Conservation (phyloP, 768 basidiomycete species). For the Coprinellus aureogranulatus region DNA sequence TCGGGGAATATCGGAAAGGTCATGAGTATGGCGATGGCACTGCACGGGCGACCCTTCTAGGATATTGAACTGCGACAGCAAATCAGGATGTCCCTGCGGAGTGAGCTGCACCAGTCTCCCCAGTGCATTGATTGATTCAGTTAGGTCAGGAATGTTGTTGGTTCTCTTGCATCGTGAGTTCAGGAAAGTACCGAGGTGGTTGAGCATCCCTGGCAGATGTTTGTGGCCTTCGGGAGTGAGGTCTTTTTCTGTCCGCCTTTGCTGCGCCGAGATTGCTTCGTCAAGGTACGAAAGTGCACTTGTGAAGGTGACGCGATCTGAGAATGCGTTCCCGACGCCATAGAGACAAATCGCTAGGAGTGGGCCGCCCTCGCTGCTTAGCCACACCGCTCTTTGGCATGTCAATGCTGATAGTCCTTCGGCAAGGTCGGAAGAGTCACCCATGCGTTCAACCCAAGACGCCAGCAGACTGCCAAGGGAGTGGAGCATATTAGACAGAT, state of each 20-base stretch:
- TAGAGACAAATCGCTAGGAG: background rate
- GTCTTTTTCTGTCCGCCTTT: background rate
- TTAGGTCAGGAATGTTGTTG: too few species aligned
- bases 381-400: background rate
- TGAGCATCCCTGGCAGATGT: background rate
- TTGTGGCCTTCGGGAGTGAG: background rate
- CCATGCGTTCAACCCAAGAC: too few species aligned
- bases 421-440: background rate
- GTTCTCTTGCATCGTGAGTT: too few species aligned
- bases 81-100: background rate
- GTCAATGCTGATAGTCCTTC: background rate
- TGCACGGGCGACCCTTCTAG: constrained; percentile 13
- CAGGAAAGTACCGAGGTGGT: too few species aligned
- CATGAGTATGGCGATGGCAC: constrained; percentile 5
- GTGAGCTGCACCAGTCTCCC: background rate
- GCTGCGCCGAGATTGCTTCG: background rate
- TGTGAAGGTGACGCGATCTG: background rate
- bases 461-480: too few species aligned
- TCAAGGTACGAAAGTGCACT: background rate
- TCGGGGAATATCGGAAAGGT: constrained; percentile 4
- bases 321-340: too few species aligned
- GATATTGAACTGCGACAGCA: background rate
- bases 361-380: background rate
- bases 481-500: too few species aligned
- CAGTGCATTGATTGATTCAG: too few species aligned